These are phyloP conservation scores for Isabelozyma rhagii DNA, from an alignment of 805 yeast genomes.

Conservation along the genomic window DNA sequence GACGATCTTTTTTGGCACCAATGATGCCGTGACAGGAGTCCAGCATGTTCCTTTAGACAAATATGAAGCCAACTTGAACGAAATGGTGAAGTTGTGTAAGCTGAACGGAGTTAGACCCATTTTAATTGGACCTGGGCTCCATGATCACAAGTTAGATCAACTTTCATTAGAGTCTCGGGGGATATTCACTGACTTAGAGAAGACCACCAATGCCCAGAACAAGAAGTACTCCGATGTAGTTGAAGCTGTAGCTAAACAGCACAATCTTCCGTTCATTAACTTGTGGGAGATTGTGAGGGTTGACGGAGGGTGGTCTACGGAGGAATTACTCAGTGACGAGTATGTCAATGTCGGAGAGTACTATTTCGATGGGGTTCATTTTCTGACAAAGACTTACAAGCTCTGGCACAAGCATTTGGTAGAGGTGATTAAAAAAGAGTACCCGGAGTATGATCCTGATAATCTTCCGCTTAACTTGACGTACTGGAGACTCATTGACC, in stretches of 20 bases:
- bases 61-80: conserved; percentile 46
- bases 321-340: conserved; percentile 39
- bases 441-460: conserved; percentile 49
- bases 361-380: conserved; percentile 58
- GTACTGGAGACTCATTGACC: conserved; percentile 33
- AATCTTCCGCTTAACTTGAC: conserved; percentile 36
- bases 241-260: conserved; percentile 39
- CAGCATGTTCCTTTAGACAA: conserved; percentile 50
- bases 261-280: conserved; percentile 58
- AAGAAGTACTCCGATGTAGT: conserved; percentile 51
- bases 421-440: conserved; percentile 32
- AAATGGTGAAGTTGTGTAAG: conserved; percentile 39
- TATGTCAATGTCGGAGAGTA: conserved; percentile 6
- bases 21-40: conserved; percentile 46
- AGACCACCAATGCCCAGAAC: conserved; percentile 40
- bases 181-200: conserved; percentile 19
- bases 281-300: conserved; percentile 43
- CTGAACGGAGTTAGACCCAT: conserved; percentile 48
- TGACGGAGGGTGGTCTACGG: conserved; percentile 30
- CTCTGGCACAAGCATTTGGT: conserved; percentile 45
- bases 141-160: conserved; percentile 35
- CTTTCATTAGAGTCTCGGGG: conserved; percentile 11
- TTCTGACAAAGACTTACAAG: conserved; percentile 50
- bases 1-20: conserved; percentile 76
- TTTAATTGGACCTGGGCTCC: conserved; percentile 61